These are phyloP conservation scores for Lachancea lanzarotensis DNA, from an alignment of 805 yeast genomes.

Conservation along the genomic window DNA sequence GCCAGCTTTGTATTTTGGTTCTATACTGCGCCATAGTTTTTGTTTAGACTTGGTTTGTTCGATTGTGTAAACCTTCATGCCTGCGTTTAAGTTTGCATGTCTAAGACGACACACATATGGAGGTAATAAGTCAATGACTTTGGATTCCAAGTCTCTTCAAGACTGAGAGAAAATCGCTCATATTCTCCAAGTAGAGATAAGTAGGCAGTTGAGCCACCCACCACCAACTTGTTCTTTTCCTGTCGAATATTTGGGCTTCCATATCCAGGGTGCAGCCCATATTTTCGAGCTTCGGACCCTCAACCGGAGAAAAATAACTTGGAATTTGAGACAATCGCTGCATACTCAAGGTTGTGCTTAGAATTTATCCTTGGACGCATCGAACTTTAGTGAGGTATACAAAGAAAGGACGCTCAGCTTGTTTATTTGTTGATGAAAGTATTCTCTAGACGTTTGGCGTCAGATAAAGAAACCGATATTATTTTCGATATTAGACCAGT, in stretches of 20 bases:
- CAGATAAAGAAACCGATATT: background rate
- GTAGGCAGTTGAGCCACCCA: background rate
- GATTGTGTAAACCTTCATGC: background rate
- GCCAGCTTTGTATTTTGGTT: too few species aligned
- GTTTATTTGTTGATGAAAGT: too few species aligned
- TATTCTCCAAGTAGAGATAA: background rate
- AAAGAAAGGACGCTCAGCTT: too few species aligned
- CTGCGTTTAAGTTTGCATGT: too few species aligned
- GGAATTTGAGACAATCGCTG: background rate
- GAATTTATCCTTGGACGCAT: background rate
- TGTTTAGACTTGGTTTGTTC: background rate
- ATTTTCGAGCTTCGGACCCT: background rate
- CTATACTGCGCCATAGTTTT: too few species aligned
- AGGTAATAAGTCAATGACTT: too few species aligned
- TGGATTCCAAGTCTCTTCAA: background rate
- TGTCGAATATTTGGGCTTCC: background rate
- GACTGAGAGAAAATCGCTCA: too few species aligned
- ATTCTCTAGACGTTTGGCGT: constrained; percentile 2
- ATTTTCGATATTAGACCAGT: too few species aligned
- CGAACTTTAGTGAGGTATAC: background rate
- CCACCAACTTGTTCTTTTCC: background rate
- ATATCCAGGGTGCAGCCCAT: constrained; percentile 1
- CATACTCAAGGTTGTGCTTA: background rate
- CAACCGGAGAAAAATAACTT: background rate
- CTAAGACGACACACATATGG: too few species aligned